phyloP scores from a whole-genome alignment of 179 eudicot species.

The Spergularia azorica region DNA sequence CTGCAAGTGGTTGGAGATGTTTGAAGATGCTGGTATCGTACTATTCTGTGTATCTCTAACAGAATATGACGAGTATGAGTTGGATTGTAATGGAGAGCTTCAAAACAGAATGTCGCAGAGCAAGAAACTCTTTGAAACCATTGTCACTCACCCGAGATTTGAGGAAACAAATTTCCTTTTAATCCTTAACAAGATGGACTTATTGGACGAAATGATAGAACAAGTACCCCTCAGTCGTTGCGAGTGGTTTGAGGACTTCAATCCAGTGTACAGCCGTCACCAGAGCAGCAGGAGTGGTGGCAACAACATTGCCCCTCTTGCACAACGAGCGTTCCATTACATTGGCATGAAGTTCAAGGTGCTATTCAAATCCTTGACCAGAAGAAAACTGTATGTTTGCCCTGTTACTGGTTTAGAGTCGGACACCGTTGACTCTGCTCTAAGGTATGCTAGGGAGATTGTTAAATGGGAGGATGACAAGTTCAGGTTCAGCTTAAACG shows the following conservation, averaged over 20 bases:
- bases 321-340: slow-evolving; percentile 59
- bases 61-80: slow-evolving; percentile 52
- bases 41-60: slow-evolving; percentile 57
- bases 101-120: slow-evolving; percentile 64
- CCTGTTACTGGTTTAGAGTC: slow-evolving; percentile 50
- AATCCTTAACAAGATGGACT: slow-evolving; percentile 60
- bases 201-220: slow-evolving; percentile 57
- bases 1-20: slow-evolving; percentile 77
- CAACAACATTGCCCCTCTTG: slow-evolving; percentile 35
- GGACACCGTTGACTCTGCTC: slow-evolving; percentile 49
- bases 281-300: slow-evolving; percentile 27
- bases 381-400: slow-evolving; percentile 58
- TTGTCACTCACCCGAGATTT: slow-evolving; percentile 48
- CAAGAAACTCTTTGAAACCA: slow-evolving; percentile 53
- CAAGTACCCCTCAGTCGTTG: slow-evolving; percentile 47
- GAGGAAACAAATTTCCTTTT: slow-evolving; percentile 48
- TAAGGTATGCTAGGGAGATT: slow-evolving; percentile 60
- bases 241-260: slow-evolving; percentile 69
- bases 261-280: slow-evolving; percentile 45
- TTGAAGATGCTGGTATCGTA: slow-evolving; percentile 48
- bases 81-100: slow-evolving; percentile 34
- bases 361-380: slow-evolving; percentile 47
- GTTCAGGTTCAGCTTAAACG: slow-evolving; percentile 27
- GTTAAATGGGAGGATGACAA: slow-evolving; percentile 67
- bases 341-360: slow-evolving; percentile 56